Evolutionary conservation across 331 rosid species (phyloP).

Genomic region (Acacia pycnantha): DNA sequence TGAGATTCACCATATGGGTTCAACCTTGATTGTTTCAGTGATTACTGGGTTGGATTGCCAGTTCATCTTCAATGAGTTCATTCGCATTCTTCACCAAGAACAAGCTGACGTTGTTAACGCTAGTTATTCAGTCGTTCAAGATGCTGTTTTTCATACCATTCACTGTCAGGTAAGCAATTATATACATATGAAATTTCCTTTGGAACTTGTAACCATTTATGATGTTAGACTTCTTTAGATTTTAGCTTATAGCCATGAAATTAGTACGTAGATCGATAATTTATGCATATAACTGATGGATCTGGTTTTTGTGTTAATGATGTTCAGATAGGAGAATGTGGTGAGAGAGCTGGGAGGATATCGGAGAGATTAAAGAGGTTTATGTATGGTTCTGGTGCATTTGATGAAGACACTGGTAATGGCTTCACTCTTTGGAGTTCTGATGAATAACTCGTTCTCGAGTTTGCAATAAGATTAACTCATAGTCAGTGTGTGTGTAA

Average conservation of each 20-base stretch:
- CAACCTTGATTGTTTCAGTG: not conserved
- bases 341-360: conserved; percentile 41
- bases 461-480: not conserved
- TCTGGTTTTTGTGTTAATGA: not conserved
- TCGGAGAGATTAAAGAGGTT: conserved; percentile 49
- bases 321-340: conserved; percentile 47
- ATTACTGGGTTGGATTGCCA: too few relatives aligned
- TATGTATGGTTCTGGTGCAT: conserved; percentile 24
- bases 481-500: not conserved
- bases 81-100: too few relatives aligned
- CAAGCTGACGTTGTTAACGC: too few relatives aligned
- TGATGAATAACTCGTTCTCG: not conserved
- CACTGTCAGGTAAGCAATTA: not conserved
- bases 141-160: too few relatives aligned
- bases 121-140: too few relatives aligned
- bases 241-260: not conserved
- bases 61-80: too few relatives aligned
- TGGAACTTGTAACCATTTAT: too few relatives aligned
- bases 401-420: not conserved
- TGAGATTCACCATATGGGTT: too few relatives aligned
- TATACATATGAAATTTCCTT: not conserved
- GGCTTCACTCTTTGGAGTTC: not conserved
- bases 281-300: not conserved
- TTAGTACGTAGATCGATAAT: not conserved
- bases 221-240: not conserved